A percentile compares a stretch with the other conserved stretches of the same genome.
phyloP scores from a whole-genome alignment of 768 basidiomycete genomes.

The Lactarius vividus region DNA sequence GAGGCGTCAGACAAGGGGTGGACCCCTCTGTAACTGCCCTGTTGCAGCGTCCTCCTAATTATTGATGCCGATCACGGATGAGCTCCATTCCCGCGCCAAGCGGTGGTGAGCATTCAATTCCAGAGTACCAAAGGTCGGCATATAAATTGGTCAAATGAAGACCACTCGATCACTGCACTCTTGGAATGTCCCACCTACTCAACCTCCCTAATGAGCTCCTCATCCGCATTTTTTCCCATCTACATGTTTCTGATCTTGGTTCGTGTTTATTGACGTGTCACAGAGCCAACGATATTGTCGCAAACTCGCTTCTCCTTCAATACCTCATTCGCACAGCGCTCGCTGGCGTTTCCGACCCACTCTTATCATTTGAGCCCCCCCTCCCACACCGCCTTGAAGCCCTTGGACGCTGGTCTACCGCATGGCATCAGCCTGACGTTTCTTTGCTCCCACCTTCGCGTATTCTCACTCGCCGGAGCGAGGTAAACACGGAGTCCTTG shows the following conservation, averaged over 20 bases:
- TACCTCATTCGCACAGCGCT: constrained; percentile 6
- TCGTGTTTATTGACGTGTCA: constrained; percentile 8
- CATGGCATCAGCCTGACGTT: not conserved
- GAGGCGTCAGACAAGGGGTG: not conserved
- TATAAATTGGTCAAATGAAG: constrained; percentile 4
- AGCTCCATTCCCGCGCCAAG: not conserved
- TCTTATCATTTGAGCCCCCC: not conserved
- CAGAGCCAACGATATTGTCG: not conserved
- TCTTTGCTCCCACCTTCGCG: not conserved
- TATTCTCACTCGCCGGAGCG: not conserved
- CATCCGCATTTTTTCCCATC: constrained; percentile 1
- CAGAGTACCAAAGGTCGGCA: not conserved
- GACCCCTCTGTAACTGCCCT: not conserved
- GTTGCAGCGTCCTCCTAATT: not conserved
- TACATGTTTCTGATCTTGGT: not conserved
- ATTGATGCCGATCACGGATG: not conserved
- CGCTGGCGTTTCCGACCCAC: constrained; percentile 4
- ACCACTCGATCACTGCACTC: too few relatives aligned
- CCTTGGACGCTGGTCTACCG: not conserved
- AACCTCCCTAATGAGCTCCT: constrained; percentile 11
- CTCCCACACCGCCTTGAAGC: not conserved
- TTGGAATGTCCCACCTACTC: not conserved
- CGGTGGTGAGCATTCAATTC: too few relatives aligned
- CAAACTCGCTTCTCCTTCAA: constrained; percentile 2
- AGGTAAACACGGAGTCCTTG: not conserved